Percentiles rank a stretch among this genome's conserved stretches.
phyloP scores from a whole-genome alignment of 352 stramenopile species.

The Phytophthora foliorum region DNA sequence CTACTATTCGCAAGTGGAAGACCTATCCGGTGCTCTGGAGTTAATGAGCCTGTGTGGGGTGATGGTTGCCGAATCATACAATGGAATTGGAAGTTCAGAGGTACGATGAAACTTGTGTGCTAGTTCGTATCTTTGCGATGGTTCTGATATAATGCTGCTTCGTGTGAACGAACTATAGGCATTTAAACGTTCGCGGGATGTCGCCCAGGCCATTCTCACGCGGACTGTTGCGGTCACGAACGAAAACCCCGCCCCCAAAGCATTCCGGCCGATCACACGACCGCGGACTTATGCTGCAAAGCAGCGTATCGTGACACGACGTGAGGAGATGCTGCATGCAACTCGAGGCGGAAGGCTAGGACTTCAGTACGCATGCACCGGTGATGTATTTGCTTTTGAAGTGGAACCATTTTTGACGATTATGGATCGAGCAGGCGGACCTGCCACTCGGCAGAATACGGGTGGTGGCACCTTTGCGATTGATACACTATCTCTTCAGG shows the following conservation, averaged over 20 bases:
- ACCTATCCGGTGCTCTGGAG: slow-evolving; percentile 67
- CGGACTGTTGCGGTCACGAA: slow-evolving; percentile 83
- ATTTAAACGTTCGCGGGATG: slow-evolving; percentile 62
- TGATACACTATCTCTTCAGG: slow-evolving; percentile 20
- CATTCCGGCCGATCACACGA: slow-evolving; percentile 80
- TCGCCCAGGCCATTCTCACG: slow-evolving; percentile 66
- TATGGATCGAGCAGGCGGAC: slow-evolving; percentile 37
- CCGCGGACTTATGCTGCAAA: slow-evolving; percentile 57
- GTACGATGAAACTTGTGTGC: slow-evolving; percentile 36
- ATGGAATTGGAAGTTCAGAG: slow-evolving; percentile 51
- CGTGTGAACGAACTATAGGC: slow-evolving; percentile 36
- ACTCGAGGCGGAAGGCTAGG: slow-evolving; percentile 23
- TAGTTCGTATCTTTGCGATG: neutral
- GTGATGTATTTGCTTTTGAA: slow-evolving; percentile 74
- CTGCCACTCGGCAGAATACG: slow-evolving; percentile 1
- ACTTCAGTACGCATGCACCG: slow-evolving; percentile 51
- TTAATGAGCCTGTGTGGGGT: slow-evolving; percentile 79
- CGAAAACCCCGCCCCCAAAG: slow-evolving; percentile 60
- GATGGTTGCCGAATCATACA: slow-evolving; percentile 67
- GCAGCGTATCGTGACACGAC: slow-evolving; percentile 56
- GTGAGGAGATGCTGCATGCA: slow-evolving; percentile 47
- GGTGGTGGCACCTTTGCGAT: slow-evolving; percentile 14
- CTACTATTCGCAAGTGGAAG: slow-evolving; percentile 83
- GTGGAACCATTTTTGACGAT: slow-evolving; percentile 73
- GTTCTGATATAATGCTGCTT: slow-evolving; percentile 1